phyloP scores from a whole-genome alignment of 2,329 filamentous ascomycete species.

The Cercospora zeina region DNA sequence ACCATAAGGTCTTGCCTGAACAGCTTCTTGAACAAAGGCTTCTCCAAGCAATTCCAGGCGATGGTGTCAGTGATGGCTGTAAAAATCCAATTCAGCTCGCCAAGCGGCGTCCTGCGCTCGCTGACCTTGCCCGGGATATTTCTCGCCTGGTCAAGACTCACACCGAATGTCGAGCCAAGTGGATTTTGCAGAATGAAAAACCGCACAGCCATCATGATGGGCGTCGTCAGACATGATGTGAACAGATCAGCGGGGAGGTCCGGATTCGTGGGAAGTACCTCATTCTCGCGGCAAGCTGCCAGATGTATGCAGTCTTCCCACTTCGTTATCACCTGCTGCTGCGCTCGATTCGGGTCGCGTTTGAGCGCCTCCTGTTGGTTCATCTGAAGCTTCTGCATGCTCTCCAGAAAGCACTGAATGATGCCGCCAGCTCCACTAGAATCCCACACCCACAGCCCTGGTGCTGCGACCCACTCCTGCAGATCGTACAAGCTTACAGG shows the following conservation, averaged over 20 bases:
- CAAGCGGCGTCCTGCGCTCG: slow-evolving; percentile 87
- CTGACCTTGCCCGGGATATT: slow-evolving; percentile 88
- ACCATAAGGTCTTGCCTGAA: slow-evolving; percentile 98
- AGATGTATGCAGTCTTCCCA: slow-evolving; percentile 90
- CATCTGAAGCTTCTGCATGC: slow-evolving; percentile 90
- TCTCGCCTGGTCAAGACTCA: slow-evolving; percentile 79
- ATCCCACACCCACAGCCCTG: slow-evolving; percentile 96
- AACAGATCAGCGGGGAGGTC: slow-evolving; percentile 92
- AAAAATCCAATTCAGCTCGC: slow-evolving; percentile 98
- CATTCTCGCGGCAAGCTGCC: slow-evolving; percentile 84
- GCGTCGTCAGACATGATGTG: slow-evolving; percentile 91
- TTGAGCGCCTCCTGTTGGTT: slow-evolving; percentile 76
- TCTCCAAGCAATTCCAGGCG: slow-evolving; percentile 91
- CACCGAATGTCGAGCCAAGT: slow-evolving; percentile 55
- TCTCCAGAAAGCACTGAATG: slow-evolving; percentile 88
- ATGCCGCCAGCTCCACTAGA: slow-evolving; percentile 97
- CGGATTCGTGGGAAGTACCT: slow-evolving; percentile 93
- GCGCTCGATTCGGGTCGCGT: slow-evolving; percentile 61
- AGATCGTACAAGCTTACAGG: slow-evolving; percentile 93
- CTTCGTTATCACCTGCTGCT: slow-evolving; percentile 47
- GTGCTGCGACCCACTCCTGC: slow-evolving; percentile 92
- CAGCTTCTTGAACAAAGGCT: slow-evolving; percentile 90
- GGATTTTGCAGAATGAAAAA: slow-evolving; percentile 97
- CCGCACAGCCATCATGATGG: slow-evolving; percentile 94
- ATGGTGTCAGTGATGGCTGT: slow-evolving; percentile 99